Base-by-base conservation (phyloP, 352 stramenopile genomes). In the Globisporangium ultimum region DNA sequence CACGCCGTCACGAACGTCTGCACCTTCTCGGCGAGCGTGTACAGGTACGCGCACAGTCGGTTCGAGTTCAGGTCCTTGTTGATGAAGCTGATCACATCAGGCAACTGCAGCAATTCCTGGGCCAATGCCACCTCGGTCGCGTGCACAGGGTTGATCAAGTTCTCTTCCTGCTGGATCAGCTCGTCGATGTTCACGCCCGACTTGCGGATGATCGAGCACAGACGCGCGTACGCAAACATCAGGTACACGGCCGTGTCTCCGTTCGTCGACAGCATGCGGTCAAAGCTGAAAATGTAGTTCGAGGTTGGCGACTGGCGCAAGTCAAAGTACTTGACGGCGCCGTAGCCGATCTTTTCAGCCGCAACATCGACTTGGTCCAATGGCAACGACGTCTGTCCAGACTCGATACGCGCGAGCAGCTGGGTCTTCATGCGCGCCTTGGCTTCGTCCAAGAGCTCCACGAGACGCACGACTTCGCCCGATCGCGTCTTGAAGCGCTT, bases 311-410 rank as follows among this genome's bases (percentile, higher is more conserved):
- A 98, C 68, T 99, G 91, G 55, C 96, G 91, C 59, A 99, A 81
- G 74, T 99, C 98, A 77, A 99, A 99, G 83, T 99, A 99, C 85
- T 99, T 99, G 56, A 99, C 97, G 14, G 97, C 97, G 53, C 97
- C 97, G 70, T 99, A 99, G 54, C 97, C 97, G 60, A 99, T 93
- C 56, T 96, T 93, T 61, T 97, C 89, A 10, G 97, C 97, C 6
- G 97, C 93, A 43, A 76, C 74, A 46, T 98, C 92, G 28, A 99
- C 80, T 71, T 99, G 89, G 7, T 98, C 95, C 55, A 83, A 74
- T 8, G 90, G 81, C 42, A 95, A 63, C 21, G 78, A 84, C 12
- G 88, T 96, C 71, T 97, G 96, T 11, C 87, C 88, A n/a, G 93
- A 84, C 38, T 89, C 84, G 24, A 98, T 98, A 64, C 96, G 94